These are phyloP conservation scores for Clonostachys chloroleuca DNA, from an alignment of 2,329 filamentous ascomycete species.

Conservation along the genomic window DNA sequence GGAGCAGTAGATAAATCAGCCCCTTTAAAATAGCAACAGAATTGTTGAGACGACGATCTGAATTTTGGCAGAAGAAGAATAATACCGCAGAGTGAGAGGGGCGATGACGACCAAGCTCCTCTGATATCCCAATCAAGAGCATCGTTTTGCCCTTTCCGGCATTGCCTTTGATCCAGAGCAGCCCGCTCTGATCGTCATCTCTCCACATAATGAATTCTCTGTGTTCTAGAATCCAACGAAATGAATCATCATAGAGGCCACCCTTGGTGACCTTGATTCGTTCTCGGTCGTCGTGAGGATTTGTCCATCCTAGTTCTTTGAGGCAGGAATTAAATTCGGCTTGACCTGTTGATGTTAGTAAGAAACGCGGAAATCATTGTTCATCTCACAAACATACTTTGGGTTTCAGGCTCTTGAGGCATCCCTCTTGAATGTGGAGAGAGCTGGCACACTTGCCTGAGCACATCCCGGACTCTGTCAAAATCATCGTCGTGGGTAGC, in stretches of 20 bases:
- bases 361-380: too few species aligned
- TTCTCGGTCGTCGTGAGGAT: constrained; percentile 24
- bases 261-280: constrained; percentile 28
- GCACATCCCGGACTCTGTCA: too few species aligned
- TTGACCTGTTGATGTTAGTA: too few species aligned
- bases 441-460: too few species aligned
- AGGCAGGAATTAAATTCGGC: too few species aligned
- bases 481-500: too few species aligned
- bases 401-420: too few species aligned
- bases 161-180: constrained; percentile 31
- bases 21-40: constrained; percentile 33
- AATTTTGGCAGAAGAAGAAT: constrained; percentile 38
- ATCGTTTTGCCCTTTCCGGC: constrained; percentile 39
- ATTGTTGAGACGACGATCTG: constrained; percentile 24
- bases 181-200: background rate
- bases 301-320: constrained; percentile 7
- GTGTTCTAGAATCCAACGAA: constrained; percentile 25
- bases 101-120: background rate
- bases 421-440: too few species aligned
- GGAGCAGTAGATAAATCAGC: constrained; percentile 36
- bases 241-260: constrained; percentile 20
- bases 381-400: too few species aligned
- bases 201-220: constrained; percentile 10
- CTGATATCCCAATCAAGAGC: constrained; percentile 27
- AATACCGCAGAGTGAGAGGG: constrained; percentile 1